phyloP scores from a whole-genome alignment of 2,329 filamentous ascomycete genomes.

The Colletotrichum liaoningense region DNA sequence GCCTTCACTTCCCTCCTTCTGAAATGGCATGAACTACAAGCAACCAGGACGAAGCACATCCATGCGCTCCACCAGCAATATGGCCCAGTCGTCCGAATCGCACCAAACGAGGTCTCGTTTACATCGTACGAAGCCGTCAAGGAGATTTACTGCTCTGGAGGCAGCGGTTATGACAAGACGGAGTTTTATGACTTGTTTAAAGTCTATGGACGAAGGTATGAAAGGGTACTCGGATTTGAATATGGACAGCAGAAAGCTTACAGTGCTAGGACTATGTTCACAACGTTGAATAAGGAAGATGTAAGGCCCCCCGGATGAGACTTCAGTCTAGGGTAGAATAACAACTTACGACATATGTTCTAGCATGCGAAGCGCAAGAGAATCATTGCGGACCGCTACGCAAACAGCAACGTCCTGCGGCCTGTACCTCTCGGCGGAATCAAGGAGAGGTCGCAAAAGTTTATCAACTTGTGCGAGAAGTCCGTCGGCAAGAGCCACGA shows the following conservation, averaged over 20 bases:
- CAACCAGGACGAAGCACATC: constrained; percentile 64
- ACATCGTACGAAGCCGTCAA: constrained; percentile 66
- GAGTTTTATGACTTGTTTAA: constrained; percentile 72
- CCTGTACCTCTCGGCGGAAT: constrained; percentile 67
- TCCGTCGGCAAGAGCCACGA: constrained; percentile 62
- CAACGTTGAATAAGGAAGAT: constrained; percentile 64
- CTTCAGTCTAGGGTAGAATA: not conserved
- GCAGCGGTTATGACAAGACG: constrained; percentile 74
- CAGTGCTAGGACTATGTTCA: constrained; percentile 66
- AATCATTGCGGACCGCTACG: constrained; percentile 74
- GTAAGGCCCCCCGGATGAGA: constrained; percentile 46
- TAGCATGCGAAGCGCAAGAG: constrained; percentile 73
- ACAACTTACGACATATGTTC: not conserved
- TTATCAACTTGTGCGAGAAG: constrained; percentile 63
- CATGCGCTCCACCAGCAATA: constrained; percentile 66
- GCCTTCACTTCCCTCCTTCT: constrained; percentile 62
- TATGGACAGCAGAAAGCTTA: not conserved
- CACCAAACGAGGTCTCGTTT: constrained; percentile 70
- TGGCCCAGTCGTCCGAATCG: constrained; percentile 68
- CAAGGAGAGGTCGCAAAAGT: constrained; percentile 64
- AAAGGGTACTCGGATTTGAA: not conserved
- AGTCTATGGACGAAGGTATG: constrained; percentile 66
- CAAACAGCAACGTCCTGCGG: constrained; percentile 74
- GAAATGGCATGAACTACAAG: constrained; percentile 68
- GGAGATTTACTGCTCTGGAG: constrained; percentile 71